Percentiles rank a stretch among this genome's conserved stretches.
Conservation (phyloP, 2,329 filamentous ascomycete species). For the Amauroascus verrucosus region DNA sequence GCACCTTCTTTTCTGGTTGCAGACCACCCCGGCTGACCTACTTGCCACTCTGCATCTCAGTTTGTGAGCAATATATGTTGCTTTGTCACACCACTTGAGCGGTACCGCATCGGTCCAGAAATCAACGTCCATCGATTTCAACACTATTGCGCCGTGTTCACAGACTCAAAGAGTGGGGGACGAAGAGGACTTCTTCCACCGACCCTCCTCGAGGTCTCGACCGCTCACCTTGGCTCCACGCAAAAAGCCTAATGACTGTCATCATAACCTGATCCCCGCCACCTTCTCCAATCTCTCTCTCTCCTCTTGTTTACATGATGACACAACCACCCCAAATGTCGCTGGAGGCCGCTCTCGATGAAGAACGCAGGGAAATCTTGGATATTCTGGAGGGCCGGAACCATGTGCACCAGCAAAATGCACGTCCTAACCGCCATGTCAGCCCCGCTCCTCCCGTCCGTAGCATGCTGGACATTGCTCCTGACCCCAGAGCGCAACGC, state of each 20-base stretch:
- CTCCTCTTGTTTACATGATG: constrained; percentile 8
- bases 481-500: constrained; percentile 27
- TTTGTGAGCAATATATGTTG: neutral
- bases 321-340: constrained; percentile 46
- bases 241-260: constrained; percentile 1
- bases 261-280: constrained; percentile 7
- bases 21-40: too few relatives aligned
- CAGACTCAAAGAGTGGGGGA: too few relatives aligned
- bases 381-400: constrained; percentile 51
- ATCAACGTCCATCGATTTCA: neutral
- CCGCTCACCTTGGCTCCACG: constrained; percentile 9
- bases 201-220: too few relatives aligned
- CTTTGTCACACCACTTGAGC: neutral
- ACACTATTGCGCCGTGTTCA: neutral
- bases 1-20: neutral
- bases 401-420: constrained; percentile 20
- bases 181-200: too few relatives aligned
- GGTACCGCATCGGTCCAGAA: neutral
- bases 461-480: constrained; percentile 55
- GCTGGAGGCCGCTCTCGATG: constrained; percentile 64
- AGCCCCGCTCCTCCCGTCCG: constrained; percentile 56
- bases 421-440: constrained; percentile 44
- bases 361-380: constrained; percentile 65
- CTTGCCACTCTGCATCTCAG: constrained; percentile 1
- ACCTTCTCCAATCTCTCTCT: neutral